Evolutionary conservation across 176 grass and related monocot genomes (phyloP).

Genomic region (Paspalum vaginatum): DNA sequence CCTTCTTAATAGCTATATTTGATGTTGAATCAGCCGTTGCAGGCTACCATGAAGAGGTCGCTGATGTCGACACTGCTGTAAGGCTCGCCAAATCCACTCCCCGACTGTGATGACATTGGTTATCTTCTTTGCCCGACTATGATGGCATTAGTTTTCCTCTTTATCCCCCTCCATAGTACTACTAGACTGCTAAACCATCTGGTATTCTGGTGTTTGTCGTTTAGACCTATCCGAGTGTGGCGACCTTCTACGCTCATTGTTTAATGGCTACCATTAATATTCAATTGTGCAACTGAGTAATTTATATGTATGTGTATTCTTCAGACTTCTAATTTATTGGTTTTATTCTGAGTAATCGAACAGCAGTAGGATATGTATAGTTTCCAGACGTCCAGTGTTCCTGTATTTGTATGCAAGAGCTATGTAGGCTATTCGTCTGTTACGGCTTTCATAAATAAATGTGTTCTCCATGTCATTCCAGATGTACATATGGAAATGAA

Average conservation of each 20-base stretch:
- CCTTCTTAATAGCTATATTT: background rate
- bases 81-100: too few relatives aligned
- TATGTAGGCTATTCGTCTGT: too few relatives aligned
- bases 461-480: background rate
- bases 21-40: constrained; percentile 1
- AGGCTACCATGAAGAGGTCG: constrained; percentile 49
- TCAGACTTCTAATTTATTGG: background rate
- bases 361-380: background rate
- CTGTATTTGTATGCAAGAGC: too few relatives aligned
- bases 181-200: background rate
- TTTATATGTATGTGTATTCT: background rate
- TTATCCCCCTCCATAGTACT: background rate
- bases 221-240: background rate
- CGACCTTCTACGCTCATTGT: background rate
- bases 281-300: background rate
- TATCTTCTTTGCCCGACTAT: too few relatives aligned
- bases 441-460: background rate
- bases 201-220: background rate
- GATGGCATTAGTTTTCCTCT: too few relatives aligned
- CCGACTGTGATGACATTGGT: too few relatives aligned
- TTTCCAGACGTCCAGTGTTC: background rate
- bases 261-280: background rate
- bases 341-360: background rate
- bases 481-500: background rate
- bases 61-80: constrained; percentile 45